Evolutionary conservation across 2,329 filamentous ascomycete species (phyloP), one percentile per base, ranked within the genome.

Genomic region (Coniochaeta prunicola): DNA sequence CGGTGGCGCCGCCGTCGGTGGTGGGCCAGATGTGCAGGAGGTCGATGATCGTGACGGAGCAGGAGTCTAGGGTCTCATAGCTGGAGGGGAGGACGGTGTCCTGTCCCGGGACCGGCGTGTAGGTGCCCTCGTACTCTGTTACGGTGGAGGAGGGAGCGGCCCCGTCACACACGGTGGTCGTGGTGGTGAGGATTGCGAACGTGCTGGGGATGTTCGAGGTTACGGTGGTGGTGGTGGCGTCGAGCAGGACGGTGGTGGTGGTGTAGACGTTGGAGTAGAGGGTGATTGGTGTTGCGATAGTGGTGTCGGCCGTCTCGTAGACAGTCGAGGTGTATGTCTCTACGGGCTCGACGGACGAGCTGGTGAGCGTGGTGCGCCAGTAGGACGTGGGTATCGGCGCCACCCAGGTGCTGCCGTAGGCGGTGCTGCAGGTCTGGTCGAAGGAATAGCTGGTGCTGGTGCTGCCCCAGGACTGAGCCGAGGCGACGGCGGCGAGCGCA

Each of bases 1-100:
- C 66, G 1, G 70, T 73, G 2, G 72, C 74, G 8, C 69, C 66
- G 8, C 69, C 66, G 1, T 70, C 72, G 1, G 66, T 70, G 33
- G 60, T 65, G 12, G 63, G 62, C 15, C 50, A 36, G 17, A 64
- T 50, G 17, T 57, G 38, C 5, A 58, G 57, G 50, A 59, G 59
- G 28, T 56, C 62, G 2, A 61, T 65, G 30, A 63, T 53, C 3
- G 57, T 61, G 0, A 62, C 65, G 15, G 59, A 59, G 59, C 67
- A 68, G 5, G 64, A 24, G 17, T 65, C 61, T 26, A 59, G 31
- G 4, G 65, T 61, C 21, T 50, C 45, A 12, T 17, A 50, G 13
- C 2, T 15, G 13, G 57, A 50, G 6, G 67, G 64, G 10, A 61
- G 31, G 1, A 59, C 53, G 2, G 66, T 67, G 24, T 61, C 59